Percentiles rank a stretch among this genome's conserved stretches.
These are phyloP conservation scores for Fusarium veterinarium DNA, from an alignment of 2,329 filamentous ascomycete species.

Conservation along the genomic window DNA sequence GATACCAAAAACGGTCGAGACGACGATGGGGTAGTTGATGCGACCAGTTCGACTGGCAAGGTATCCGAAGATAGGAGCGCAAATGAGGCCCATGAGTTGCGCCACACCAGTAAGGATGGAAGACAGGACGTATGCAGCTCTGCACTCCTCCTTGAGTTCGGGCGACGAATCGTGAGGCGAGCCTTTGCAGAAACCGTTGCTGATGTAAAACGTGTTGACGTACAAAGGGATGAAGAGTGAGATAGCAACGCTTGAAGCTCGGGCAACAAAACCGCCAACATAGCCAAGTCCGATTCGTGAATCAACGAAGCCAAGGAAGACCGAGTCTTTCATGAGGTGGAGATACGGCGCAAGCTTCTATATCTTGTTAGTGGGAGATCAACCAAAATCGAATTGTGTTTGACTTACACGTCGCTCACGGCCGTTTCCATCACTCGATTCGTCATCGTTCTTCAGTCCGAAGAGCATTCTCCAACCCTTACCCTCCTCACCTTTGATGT, in stretches of 20 bases:
- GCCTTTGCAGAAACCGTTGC: slow-evolving; percentile 80
- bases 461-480: slow-evolving; percentile 77
- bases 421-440: slow-evolving; percentile 28
- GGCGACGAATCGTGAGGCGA: slow-evolving; percentile 71
- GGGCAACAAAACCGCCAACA: slow-evolving; percentile 91
- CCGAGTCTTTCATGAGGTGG: slow-evolving; percentile 69
- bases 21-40: slow-evolving; percentile 79
- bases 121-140: slow-evolving; percentile 87
- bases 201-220: slow-evolving; percentile 90
- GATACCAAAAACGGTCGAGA: slow-evolving; percentile 78
- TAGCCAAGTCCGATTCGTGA: slow-evolving; percentile 87
- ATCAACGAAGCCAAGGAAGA: slow-evolving; percentile 79
- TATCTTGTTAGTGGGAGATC: slow-evolving; percentile 18
- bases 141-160: slow-evolving; percentile 87
- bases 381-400: neutral
- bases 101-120: slow-evolving; percentile 89
- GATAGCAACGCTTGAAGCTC: slow-evolving; percentile 94
- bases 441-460: slow-evolving; percentile 50
- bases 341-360: slow-evolving; percentile 65
- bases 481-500: slow-evolving; percentile 76
- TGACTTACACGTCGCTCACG: slow-evolving; percentile 45
- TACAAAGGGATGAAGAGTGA: slow-evolving; percentile 94
- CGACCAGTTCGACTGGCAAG: slow-evolving; percentile 75
- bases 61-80: slow-evolving; percentile 88
- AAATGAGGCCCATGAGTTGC: slow-evolving; percentile 85